A percentile compares a stretch with the other conserved stretches of the same genome.
Conservation (phyloP, 495 filamentous ascomycete species). For the Coniosporium apollinis region DNA sequence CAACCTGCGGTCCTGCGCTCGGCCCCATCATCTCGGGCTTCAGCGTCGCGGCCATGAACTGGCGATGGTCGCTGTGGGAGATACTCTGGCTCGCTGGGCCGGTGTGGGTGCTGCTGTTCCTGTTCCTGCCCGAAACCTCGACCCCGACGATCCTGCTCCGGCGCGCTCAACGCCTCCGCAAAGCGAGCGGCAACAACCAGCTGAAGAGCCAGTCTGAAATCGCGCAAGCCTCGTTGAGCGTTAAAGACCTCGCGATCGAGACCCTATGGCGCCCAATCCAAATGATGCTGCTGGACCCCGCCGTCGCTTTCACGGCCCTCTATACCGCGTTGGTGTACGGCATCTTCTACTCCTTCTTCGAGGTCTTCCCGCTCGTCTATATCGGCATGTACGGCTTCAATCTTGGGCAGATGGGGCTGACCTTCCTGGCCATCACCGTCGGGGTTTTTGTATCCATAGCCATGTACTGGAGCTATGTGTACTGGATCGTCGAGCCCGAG, state of each 20-base stretch:
- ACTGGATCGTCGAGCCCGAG: constrained; percentile 33
- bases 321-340: constrained; percentile 49
- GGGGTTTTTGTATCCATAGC: constrained; percentile 35
- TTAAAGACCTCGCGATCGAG: constrained; percentile 32
- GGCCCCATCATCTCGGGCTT: constrained; percentile 49
- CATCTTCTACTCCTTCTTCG: constrained; percentile 58
- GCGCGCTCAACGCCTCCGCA: constrained; percentile 36
- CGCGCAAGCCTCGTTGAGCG: constrained; percentile 27
- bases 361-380: constrained; percentile 60
- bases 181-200: constrained; percentile 15
- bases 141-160: constrained; percentile 37
- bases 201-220: constrained; percentile 23
- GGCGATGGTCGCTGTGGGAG: constrained; percentile 27
- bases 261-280: constrained; percentile 45
- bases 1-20: constrained; percentile 32
- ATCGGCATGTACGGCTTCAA: constrained; percentile 43
- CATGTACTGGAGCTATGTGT: constrained; percentile 35
- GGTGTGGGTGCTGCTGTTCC: constrained; percentile 31
- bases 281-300: constrained; percentile 45
- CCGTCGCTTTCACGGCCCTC: constrained; percentile 42
- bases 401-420: constrained; percentile 42
- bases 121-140: constrained; percentile 40
- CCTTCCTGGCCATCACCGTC: constrained; percentile 47
- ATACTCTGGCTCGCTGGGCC: constrained; percentile 32
- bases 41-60: constrained; percentile 35